These are phyloP conservation scores for Komagataella populi DNA, from an alignment of 805 yeast species.

Conservation along the genomic window DNA sequence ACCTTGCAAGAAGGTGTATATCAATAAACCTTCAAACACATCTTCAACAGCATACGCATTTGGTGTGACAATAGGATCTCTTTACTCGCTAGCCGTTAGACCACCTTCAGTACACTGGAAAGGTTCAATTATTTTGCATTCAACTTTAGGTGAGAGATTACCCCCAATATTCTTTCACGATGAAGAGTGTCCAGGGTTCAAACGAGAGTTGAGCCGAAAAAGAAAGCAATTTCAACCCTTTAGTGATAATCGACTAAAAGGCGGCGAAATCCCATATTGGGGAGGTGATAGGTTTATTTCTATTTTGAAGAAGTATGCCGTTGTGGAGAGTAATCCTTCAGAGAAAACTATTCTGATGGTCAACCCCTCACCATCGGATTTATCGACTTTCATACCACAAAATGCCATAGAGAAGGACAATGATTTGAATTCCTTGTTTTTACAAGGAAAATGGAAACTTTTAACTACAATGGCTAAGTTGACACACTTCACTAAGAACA, in stretches of 20 bases:
- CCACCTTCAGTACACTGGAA: slow-evolving; percentile 83
- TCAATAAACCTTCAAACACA: slow-evolving; percentile 37
- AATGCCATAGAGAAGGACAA: slow-evolving; percentile 21
- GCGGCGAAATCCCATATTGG: slow-evolving; percentile 51
- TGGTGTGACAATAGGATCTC: slow-evolving; percentile 38
- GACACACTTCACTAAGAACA: slow-evolving; percentile 49
- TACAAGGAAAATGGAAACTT: slow-evolving; percentile 73
- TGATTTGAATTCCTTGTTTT: slow-evolving; percentile 18
- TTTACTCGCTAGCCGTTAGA: slow-evolving; percentile 74
- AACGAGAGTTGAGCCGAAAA: slow-evolving; percentile 41
- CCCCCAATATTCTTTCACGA: slow-evolving; percentile 93
- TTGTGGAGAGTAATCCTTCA: slow-evolving; percentile 51
- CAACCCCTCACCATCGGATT: slow-evolving; percentile 63
- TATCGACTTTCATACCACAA: slow-evolving; percentile 40
- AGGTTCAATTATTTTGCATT: slow-evolving; percentile 72
- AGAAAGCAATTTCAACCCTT: slow-evolving; percentile 67
- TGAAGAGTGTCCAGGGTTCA: slow-evolving; percentile 67
- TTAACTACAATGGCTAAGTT: slow-evolving; percentile 76
- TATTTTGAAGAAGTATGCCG: slow-evolving; percentile 38
- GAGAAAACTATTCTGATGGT: slow-evolving; percentile 65
- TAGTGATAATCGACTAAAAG: slow-evolving; percentile 29
- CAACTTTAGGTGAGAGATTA: slow-evolving; percentile 48
- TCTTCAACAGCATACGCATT: slow-evolving; percentile 56
- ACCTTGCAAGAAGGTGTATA: slow-evolving; percentile 16
- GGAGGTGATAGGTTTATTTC: slow-evolving; percentile 76